Evolutionary conservation across 805 yeast genomes (phyloP), one percentile per base, ranked within the genome.

Genomic region (Candida argentea): DNA sequence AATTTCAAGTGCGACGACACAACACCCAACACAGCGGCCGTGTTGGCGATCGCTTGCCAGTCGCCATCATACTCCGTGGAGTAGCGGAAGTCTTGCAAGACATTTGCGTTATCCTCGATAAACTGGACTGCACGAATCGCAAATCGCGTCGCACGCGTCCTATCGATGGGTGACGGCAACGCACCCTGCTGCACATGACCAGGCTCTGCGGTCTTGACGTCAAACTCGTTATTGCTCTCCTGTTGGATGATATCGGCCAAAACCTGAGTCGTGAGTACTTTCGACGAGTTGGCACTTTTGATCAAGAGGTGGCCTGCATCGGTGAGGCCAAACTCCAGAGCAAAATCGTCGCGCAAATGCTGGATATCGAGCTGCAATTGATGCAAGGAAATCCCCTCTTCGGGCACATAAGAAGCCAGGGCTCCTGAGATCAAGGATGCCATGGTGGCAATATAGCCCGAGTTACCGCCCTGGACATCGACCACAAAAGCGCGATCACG

Each of bases 111-210:
- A 15, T 75, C 67, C 55, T 91, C 97, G 39, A 89, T 73, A 53
- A 83, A 91, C 52, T 85, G 80, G 32, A 87, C 77, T 32, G 95
- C 85, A 56, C 76, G 80, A 41, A 89, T 80, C 3, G 95, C 95
- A 52, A 80, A 79, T 51, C 97, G 73, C 5, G 87, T 76, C 5
- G 94, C 95, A 39, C 78, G 70, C 21, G 86, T 77, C 54, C 97
- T 75, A 52, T 91, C 98, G 63, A 87, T 81, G 5, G 97, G 85
- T 5, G 95, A 78, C 28, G 98, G 98, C 30, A 75, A 71, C 35
- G 87, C 91, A 52, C 98, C 98, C 60, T 91, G 98, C 66, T 91
- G 98, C 33, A 89, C 91, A 50, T 89, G 97, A 17, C 98, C 98
- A 16, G 98, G 98, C 35, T 87, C 74, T 10, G 97, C 97, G 4